Base-by-base conservation (phyloP, 176 grass and related monocot genomes). In the Saccharum spontaneum region DNA sequence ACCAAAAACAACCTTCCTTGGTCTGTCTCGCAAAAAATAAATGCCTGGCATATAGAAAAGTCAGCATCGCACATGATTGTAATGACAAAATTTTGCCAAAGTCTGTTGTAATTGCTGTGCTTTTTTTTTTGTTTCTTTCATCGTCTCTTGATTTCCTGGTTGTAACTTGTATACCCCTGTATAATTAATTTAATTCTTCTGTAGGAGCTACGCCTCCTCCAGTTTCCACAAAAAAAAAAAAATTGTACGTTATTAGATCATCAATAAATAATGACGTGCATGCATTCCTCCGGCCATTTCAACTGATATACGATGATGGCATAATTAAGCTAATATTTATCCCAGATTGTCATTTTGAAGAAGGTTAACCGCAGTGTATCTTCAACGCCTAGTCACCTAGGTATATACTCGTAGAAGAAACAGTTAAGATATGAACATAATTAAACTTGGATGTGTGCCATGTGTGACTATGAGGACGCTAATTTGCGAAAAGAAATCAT, bases 391-490 rank as follows among this genome's bases (percentile, higher is more conserved):
- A 28, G 13, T 24, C 28, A 12, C 17, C 28, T 55, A 55, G 30
- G 8, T 18, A 18, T 13, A 45, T 43, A 23, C 16, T 31, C 2
- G 44, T 31, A 52, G 18, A 18, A 15, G 16, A 72, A 10, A 37
- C 23, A 46, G 69, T 34, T 63, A 74, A 83, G 55, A 33, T 83
- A 46, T 36, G 38, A n/a, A 73, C 24, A 73, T 45, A 44, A 45
- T 15, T n/a, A 74, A 63, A 28, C 13, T 38, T 39, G 18, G n/a
- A 31, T 52, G n/a, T 41, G 43, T 17, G 33, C 3, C 67, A 79
- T 72, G 6, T 64, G 6, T 65, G 22, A 40, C 55, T 31, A 13
- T 10, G 38, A 37, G 57, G 72, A 31, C n/a, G 3, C 34, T 66
- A 50, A 50, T 9, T 67, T 49, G 37, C 28, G 49, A 77, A 38